Percentiles rank a stretch among this genome's conserved stretches.
Evolutionary conservation across 2,329 filamentous ascomycete species (phyloP).

Genomic region (Proliferodiscus dingleyae): DNA sequence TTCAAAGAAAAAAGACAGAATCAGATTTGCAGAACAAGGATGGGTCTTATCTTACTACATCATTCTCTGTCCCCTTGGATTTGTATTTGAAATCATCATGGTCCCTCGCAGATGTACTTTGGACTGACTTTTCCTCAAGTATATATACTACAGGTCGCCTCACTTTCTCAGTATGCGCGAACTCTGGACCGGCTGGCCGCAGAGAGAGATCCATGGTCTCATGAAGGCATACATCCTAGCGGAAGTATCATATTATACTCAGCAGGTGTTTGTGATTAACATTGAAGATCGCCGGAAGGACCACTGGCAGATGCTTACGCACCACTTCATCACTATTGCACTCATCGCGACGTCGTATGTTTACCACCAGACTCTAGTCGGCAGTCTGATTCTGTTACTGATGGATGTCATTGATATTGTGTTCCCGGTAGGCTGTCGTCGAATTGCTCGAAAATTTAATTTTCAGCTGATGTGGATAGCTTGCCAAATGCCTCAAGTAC

Average conservation of each 20-base stretch:
- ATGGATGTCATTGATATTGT: constrained; percentile 57
- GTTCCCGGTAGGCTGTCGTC: neutral
- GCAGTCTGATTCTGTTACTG: constrained; percentile 76
- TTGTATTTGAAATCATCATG: constrained; percentile 51
- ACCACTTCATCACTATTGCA: constrained; percentile 80
- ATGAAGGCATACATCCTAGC: constrained; percentile 84
- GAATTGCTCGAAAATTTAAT: neutral
- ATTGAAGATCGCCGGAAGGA: constrained; percentile 91
- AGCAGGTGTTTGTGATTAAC: constrained; percentile 87
- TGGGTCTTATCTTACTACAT: constrained; percentile 81
- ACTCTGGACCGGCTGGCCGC: constrained; percentile 79
- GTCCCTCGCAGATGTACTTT: neutral
- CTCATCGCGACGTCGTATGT: constrained; percentile 76
- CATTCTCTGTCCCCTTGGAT: constrained; percentile 73
- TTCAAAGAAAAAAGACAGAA: constrained; percentile 62
- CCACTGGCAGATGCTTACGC: constrained; percentile 87
- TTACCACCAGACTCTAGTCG: constrained; percentile 79
- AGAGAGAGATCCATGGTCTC: constrained; percentile 63
- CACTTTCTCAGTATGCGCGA: constrained; percentile 71
- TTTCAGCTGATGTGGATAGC: constrained; percentile 39
- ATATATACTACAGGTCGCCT: constrained; percentile 51
- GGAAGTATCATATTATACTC: constrained; percentile 88
- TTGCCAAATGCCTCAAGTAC: constrained; percentile 89
- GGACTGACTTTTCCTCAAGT: neutral
- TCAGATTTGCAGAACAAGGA: constrained; percentile 85